phyloP scores from a whole-genome alignment of 352 stramenopile species.

The Phytopythium mirpurense region DNA sequence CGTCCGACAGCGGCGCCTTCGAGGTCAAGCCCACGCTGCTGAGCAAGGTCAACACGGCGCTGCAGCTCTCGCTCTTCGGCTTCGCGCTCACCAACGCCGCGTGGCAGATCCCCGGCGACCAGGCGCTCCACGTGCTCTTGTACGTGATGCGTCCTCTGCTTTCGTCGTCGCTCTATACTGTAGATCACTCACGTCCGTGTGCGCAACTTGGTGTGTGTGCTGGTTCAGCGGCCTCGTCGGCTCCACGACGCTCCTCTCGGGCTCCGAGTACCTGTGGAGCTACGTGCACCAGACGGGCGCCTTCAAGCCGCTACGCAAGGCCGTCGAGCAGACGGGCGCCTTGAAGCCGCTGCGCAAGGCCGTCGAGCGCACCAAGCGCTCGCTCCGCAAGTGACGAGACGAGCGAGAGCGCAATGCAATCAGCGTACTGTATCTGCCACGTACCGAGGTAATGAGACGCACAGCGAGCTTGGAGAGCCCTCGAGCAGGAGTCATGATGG shows the following conservation, averaged over 20 bases:
- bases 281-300: conserved; percentile 69
- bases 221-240: conserved; percentile 46
- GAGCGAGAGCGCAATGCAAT: no score
- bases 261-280: conserved; percentile 69
- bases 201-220: no score
- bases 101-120: conserved; percentile 57
- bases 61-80: conserved; percentile 72
- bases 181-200: no score
- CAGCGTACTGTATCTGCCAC: no score
- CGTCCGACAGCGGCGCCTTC: conserved; percentile 61
- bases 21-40: conserved; percentile 63
- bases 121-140: conserved; percentile 58
- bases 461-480: no score
- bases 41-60: conserved; percentile 79
- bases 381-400: conserved; percentile 6
- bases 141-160: conserved; percentile 16
- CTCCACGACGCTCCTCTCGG: conserved; percentile 71
- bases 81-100: conserved; percentile 68
- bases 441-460: no score
- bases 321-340: conserved; percentile 31
- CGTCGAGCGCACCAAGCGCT: conserved; percentile 21
- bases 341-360: conserved; percentile 48
- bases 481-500: no score
- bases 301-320: conserved; percentile 47
- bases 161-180: no score